phyloP scores from a whole-genome alignment of 2,329 filamentous ascomycete genomes.

The Camptophora hylomeconis region DNA sequence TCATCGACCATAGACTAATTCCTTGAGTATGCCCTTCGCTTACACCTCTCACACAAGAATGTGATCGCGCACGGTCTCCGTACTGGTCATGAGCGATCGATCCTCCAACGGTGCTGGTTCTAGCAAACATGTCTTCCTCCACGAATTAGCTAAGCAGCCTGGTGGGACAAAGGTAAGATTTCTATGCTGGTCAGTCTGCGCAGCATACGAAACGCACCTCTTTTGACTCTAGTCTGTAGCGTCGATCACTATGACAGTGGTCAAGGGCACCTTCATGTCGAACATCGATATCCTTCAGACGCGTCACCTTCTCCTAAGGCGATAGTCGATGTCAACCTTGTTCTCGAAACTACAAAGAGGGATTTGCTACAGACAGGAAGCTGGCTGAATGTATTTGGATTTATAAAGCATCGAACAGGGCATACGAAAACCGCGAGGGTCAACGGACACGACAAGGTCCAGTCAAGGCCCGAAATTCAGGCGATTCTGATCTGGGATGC shows the following conservation, averaged over 20 bases:
- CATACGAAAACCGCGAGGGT: too few relatives aligned
- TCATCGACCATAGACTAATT: not conserved
- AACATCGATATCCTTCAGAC: conserved; percentile 48
- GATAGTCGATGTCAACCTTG: conserved; percentile 56
- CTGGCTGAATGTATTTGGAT: conserved; percentile 84
- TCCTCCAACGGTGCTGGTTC: conserved; percentile 42
- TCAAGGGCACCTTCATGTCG: conserved; percentile 51
- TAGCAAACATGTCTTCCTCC: conserved; percentile 52
- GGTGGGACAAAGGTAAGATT: conserved; percentile 73
- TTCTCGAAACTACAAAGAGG: conserved; percentile 52
- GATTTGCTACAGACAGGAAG: conserved; percentile 55
- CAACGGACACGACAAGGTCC: too few relatives aligned
- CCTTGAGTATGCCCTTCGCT: too few relatives aligned
- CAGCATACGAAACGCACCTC: conserved; percentile 3
- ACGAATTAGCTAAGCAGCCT: conserved; percentile 39
- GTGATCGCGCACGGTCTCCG: too few relatives aligned
- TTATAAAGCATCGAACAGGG: conserved; percentile 42
- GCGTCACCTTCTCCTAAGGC: conserved; percentile 31
- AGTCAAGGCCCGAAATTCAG: conserved; percentile 47
- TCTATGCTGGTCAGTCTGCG: conserved; percentile 63
- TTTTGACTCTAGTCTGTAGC: conserved; percentile 26
- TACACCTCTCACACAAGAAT: too few relatives aligned
- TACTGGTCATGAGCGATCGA: conserved; percentile 1
- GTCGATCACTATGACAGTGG: conserved; percentile 44
- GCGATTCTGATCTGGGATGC: conserved; percentile 68